Evolutionary conservation across 257 asterid genomes (phyloP), one percentile per base, ranked within the genome.

Genomic region (Linderniella brevidens): DNA sequence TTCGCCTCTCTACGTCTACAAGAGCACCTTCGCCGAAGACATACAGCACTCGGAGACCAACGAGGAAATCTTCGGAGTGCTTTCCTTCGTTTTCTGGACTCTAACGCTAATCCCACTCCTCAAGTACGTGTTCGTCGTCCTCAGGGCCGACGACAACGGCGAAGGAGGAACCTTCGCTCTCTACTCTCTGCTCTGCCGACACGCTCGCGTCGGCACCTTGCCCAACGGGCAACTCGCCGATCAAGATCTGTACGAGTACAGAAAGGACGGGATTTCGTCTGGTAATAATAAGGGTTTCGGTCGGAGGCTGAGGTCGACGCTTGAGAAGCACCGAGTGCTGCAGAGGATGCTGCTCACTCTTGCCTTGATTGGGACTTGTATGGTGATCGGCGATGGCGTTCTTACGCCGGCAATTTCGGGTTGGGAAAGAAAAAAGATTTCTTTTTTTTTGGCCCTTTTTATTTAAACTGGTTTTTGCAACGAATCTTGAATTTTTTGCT

Each of bases 351-450:
- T 87, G 63, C 97, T 87, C 9, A 46, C 65, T 61, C 61, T 87
- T 71, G 90, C 97, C 20, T 64, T 87, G 72, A 67, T 87, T 58
- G 97, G 97, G 50, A 72, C 97, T 54, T 81, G 97, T 80, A 83
- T 87, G 93, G 97, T 87, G 44, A 87, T 87, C 49, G 97, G 97
- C 8, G 97, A 87, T 56, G 97, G 97, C 19, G 93, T 87, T 58
- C 86, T 87, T 48, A 87, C 93, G 0, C 97, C 97, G 1, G 97
- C 97, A 7, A 81, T 88, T 70, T 88, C 97, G 13, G 97, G 97
- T 83, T 65, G 32, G 39, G 39, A 40, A 37, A 37, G 8, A 17
- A 25, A 25, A 25, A 25, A 25, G 6, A 25, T 25, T 25, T 25
- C 32, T 25, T 25, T 25, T 25, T 25, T 25, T n/a, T n/a, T n/a